phyloP scores from a whole-genome alignment of 441 rosid genomes.

The Gossypium trilobum region DNA sequence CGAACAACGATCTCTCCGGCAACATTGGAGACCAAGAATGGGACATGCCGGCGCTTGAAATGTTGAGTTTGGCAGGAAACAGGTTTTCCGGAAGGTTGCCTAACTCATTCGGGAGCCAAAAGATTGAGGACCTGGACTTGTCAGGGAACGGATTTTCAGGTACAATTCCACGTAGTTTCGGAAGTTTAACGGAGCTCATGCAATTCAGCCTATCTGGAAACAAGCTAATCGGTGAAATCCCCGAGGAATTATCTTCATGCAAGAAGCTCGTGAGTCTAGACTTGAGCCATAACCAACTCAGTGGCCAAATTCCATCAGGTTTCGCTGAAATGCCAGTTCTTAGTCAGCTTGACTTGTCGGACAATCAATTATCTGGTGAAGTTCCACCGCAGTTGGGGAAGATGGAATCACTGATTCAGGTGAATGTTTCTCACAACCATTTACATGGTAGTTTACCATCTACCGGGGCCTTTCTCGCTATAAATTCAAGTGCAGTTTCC shows the following conservation, averaged over 20 bases:
- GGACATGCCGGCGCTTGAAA: conserved; percentile 67
- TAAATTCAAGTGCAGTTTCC: conserved; percentile 50
- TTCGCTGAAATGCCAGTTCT: conserved; percentile 60
- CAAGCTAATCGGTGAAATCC: conserved; percentile 50
- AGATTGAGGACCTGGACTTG: conserved; percentile 54
- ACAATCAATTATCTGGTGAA: conserved; percentile 51
- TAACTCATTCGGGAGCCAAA: conserved; percentile 39
- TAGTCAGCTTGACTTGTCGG: conserved; percentile 64
- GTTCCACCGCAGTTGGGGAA: conserved; percentile 53
- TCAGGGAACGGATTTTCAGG: conserved; percentile 55
- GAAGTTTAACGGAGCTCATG: conserved; percentile 42
- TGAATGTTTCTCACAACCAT: conserved; percentile 67
- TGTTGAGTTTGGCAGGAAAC: conserved; percentile 62
- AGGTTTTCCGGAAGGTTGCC: conserved; percentile 51
- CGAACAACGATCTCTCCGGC: conserved; percentile 55
- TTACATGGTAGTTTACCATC: conserved; percentile 57
- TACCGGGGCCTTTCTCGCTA: conserved; percentile 66
- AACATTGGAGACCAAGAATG: conserved; percentile 35
- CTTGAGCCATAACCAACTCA: conserved; percentile 60
- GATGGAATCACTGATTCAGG: conserved; percentile 57
- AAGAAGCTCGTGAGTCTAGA: conserved; percentile 62
- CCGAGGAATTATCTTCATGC: conserved; percentile 55
- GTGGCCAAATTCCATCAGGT: conserved; percentile 48
- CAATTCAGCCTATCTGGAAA: conserved; percentile 51
- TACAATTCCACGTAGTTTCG: conserved; percentile 34